Conservation (phyloP, 345 rosid genomes). For the Geranium brycei region DNA sequence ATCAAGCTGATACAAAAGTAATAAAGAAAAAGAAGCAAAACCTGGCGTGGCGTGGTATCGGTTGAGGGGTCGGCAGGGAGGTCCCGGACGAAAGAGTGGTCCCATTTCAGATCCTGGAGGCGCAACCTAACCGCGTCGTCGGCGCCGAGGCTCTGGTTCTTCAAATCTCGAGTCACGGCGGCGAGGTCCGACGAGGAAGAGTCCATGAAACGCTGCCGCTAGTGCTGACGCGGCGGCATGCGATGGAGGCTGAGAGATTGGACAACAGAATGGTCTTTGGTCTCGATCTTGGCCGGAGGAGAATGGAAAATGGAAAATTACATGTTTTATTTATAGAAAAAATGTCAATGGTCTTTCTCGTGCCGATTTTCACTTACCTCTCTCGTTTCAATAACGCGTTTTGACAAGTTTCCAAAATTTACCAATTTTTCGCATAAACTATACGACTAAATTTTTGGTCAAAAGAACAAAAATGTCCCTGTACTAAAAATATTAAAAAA, state of each 20-base stretch:
- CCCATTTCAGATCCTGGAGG: constrained; percentile 82
- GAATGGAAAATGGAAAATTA: too few relatives aligned
- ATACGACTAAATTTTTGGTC: too few relatives aligned
- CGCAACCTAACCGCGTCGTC: constrained; percentile 19
- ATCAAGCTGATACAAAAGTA: background rate
- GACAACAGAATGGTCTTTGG: too few relatives aligned
- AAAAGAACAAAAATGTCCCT: too few relatives aligned
- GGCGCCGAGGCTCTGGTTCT: constrained; percentile 41
- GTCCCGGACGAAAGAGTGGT: constrained; percentile 70
- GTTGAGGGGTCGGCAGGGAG: constrained; percentile 74
- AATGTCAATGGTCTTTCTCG: too few relatives aligned
- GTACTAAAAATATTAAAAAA: too few relatives aligned
- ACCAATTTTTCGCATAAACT: too few relatives aligned
- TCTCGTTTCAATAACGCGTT: too few relatives aligned
- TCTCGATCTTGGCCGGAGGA: too few relatives aligned
- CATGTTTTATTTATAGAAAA: too few relatives aligned
- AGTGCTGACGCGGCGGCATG: constrained; percentile 28
- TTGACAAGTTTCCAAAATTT: too few relatives aligned
- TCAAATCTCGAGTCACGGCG: constrained; percentile 47
- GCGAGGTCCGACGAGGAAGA: constrained; percentile 25
- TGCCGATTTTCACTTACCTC: too few relatives aligned
- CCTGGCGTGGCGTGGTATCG: constrained; percentile 72
- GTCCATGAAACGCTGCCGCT: constrained; percentile 33
- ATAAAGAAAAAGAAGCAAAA: constrained; percentile 8
- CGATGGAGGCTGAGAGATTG: background rate